Evolutionary conservation across 148 eudicot genomes (phyloP).

Genomic region (Linanthus parryae): DNA sequence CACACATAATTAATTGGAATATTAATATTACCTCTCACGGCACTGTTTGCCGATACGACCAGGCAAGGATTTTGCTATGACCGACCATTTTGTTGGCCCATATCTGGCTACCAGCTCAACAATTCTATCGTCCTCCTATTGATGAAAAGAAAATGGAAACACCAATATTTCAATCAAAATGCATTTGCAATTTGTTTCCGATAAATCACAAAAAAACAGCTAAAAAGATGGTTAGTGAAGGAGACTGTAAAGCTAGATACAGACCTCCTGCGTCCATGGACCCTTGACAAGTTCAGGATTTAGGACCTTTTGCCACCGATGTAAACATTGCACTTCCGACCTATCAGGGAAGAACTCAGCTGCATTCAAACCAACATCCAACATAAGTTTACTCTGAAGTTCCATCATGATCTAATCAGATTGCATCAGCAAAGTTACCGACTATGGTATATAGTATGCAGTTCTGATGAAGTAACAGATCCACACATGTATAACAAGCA

Average conservation of each 20-base stretch:
- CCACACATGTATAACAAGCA: too few relatives aligned
- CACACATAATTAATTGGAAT: too few relatives aligned
- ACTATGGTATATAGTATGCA: too few relatives aligned
- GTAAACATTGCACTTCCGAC: conserved; percentile 94
- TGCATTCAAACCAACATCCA: conserved; percentile 32
- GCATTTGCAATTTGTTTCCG: too few relatives aligned
- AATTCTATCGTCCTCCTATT: conserved; percentile 87
- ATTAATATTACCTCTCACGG: conserved; percentile 69
- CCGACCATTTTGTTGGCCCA: conserved; percentile 95
- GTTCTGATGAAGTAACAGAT: too few relatives aligned
- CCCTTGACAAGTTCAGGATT: conserved; percentile 97
- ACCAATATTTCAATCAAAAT: conserved; percentile 6
- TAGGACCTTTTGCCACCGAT: conserved; percentile 98
- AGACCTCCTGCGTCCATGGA: conserved; percentile 92
- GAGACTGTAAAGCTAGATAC: conserved; percentile 7
- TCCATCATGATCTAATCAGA: neutral
- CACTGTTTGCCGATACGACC: conserved; percentile 99
- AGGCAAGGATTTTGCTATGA: conserved; percentile 81
- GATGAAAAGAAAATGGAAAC: conserved; percentile 7
- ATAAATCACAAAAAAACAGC: neutral
- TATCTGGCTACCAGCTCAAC: conserved; percentile 65
- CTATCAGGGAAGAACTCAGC: conserved; percentile 94
- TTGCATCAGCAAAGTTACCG: neutral
- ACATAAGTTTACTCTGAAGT: too few relatives aligned
- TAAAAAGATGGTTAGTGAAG: conserved; percentile 4